These are phyloP conservation scores for Emmonsiellopsis sp. DNA, from an alignment of 2,329 filamentous ascomycete genomes.

Conservation along the genomic window DNA sequence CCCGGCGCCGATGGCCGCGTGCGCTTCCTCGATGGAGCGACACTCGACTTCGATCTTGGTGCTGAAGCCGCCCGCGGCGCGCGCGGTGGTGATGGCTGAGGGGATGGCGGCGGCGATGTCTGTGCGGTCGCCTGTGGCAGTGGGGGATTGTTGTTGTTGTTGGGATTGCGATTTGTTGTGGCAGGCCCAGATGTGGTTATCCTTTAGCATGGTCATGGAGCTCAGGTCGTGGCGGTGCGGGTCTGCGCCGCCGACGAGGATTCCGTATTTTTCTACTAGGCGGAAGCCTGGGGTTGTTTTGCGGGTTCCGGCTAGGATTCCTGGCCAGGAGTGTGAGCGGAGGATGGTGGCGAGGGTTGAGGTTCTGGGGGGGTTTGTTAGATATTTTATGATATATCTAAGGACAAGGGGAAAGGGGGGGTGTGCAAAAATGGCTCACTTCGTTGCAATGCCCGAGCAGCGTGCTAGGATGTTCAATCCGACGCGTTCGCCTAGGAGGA, in stretches of 20 bases:
- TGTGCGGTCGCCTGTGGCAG: no score
- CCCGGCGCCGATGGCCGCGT: constrained; percentile 82
- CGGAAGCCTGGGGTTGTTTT: constrained; percentile 97
- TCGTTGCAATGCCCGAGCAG: constrained; percentile 83
- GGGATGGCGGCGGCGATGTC: constrained; percentile 57
- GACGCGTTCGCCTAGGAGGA: constrained; percentile 87
- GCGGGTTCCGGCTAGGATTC: constrained; percentile 82
- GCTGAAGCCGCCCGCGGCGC: constrained; percentile 75
- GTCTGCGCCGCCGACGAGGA: constrained; percentile 89
- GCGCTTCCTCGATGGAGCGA: constrained; percentile 75
- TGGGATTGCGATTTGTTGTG: constrained; percentile 37
- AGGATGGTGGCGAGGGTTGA: constrained; percentile 43
- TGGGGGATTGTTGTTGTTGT: constrained; percentile 15
- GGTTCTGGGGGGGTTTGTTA: constrained; percentile 24
- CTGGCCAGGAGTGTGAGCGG: constrained; percentile 60
- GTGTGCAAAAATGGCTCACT: constrained; percentile 31
- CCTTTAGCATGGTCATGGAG: constrained; percentile 97
- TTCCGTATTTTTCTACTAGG: constrained; percentile 95
- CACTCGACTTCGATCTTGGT: constrained; percentile 97
- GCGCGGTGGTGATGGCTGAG: constrained; percentile 74
- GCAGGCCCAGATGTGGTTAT: constrained; percentile 94
- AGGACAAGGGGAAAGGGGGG: neutral
- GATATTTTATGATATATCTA: neutral
- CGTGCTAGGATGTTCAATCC: constrained; percentile 83
- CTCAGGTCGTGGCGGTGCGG: constrained; percentile 83